Evolutionary conservation across 257 asterid genomes (phyloP).

Genomic region (Przewalskia tangutica): DNA sequence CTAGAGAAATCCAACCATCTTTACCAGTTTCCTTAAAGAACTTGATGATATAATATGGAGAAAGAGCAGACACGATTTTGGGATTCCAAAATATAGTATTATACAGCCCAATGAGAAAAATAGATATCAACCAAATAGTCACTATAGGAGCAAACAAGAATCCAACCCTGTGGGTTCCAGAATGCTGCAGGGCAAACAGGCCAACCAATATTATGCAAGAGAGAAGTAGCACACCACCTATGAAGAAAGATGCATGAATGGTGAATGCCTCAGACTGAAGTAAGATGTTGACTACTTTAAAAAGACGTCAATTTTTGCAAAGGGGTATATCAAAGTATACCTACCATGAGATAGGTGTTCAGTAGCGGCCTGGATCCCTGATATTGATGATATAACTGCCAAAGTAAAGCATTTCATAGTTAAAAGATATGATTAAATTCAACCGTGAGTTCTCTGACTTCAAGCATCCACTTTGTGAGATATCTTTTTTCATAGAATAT

Average conservation of each 20-base stretch:
- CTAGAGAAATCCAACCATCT: slow-evolving; percentile 91
- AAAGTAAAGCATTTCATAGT: slow-evolving; percentile 3
- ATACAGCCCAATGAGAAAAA: slow-evolving; percentile 62
- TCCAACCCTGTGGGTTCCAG: slow-evolving; percentile 86
- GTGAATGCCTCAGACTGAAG: not conserved
- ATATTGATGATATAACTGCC: slow-evolving; percentile 41
- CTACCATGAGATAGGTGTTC: slow-evolving; percentile 23
- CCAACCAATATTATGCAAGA: slow-evolving; percentile 78
- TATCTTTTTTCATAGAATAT: not conserved
- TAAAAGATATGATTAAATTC: not conserved
- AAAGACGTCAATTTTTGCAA: not conserved
- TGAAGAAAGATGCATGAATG: slow-evolving; percentile 3
- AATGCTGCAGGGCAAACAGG: slow-evolving; percentile 89
- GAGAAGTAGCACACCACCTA: slow-evolving; percentile 57
- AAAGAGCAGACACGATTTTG: slow-evolving; percentile 59
- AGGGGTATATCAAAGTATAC: not conserved
- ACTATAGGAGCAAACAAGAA: slow-evolving; percentile 88
- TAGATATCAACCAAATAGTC: slow-evolving; percentile 73
- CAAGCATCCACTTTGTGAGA: not conserved
- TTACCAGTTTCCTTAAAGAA: slow-evolving; percentile 66
- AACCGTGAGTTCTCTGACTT: not conserved
- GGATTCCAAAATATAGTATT: slow-evolving; percentile 77
- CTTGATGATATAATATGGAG: slow-evolving; percentile 70
- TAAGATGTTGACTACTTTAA: not conserved
- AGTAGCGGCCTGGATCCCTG: slow-evolving; percentile 30